Percentiles rank a stretch among this genome's conserved stretches.
These are phyloP conservation scores for Ganoderma leucocontextum DNA, from an alignment of 1,284 basidiomycete genomes.

Conservation along the genomic window DNA sequence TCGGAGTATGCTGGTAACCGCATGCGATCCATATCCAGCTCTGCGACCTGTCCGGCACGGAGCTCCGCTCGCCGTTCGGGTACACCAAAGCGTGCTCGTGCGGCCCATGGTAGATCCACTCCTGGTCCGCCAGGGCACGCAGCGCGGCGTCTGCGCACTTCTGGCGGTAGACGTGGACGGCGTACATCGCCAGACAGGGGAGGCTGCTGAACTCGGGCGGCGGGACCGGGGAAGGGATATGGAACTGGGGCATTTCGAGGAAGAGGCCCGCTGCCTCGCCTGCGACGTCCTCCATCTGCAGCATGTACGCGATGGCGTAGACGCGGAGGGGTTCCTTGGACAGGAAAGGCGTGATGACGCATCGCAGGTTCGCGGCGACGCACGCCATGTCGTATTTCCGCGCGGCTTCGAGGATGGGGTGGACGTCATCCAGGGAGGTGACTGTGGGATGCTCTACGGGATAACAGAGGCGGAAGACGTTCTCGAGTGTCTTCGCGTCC, in stretches of 20 bases:
- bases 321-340: slow-evolving; percentile 19
- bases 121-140: neutral
- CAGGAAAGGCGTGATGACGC: slow-evolving; percentile 10
- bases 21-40: neutral
- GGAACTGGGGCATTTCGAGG: neutral
- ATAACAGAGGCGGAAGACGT: slow-evolving; percentile 54
- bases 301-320: slow-evolving; percentile 24
- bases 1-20: neutral
- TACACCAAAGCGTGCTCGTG: neutral
- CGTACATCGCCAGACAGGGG: neutral
- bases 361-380: slow-evolving; percentile 11
- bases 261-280: neutral
- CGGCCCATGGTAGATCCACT: slow-evolving; percentile 36
- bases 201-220: neutral
- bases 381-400: slow-evolving; percentile 34
- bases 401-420: slow-evolving; percentile 27
- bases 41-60: neutral
- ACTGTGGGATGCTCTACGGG: slow-evolving; percentile 37
- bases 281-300: slow-evolving; percentile 14
- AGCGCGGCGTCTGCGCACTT: neutral
- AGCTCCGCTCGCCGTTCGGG: neutral
- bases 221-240: neutral
- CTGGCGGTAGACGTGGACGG: neutral
- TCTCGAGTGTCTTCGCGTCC: slow-evolving; percentile 55
- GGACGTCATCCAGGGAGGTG: slow-evolving; percentile 13